Evolutionary conservation across 202 grass and related monocot genomes (phyloP).

Genomic region (Dendrocalamus latiflorus): DNA sequence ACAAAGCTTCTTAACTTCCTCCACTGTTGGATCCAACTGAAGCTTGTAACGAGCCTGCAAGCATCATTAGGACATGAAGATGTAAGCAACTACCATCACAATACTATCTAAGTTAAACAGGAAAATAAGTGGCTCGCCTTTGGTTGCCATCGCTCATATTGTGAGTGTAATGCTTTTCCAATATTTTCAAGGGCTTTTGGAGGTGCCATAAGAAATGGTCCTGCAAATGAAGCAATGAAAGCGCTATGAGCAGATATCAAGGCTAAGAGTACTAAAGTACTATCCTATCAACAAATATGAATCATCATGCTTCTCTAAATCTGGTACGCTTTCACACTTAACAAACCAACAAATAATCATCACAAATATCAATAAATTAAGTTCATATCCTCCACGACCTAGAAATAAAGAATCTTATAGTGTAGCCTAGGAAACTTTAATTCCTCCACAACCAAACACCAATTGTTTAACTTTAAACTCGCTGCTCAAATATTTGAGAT

Average conservation of each 20-base stretch:
- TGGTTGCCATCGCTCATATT: slow-evolving; percentile 95
- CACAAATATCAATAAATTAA: not conserved
- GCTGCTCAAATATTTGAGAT: not conserved
- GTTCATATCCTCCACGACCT: not conserved
- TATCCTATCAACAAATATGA: slow-evolving; percentile 13
- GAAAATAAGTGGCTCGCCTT: slow-evolving; percentile 41
- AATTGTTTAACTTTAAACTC: not conserved
- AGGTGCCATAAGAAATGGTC: slow-evolving; percentile 92
- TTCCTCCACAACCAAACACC: not conserved
- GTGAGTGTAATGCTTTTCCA: slow-evolving; percentile 89
- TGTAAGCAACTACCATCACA: not conserved
- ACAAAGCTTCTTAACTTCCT: slow-evolving; percentile 97
- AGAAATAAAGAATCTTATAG: not conserved
- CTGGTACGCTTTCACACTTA: not conserved
- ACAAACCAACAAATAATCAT: not conserved
- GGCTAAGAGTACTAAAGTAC: not conserved
- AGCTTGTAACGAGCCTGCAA: slow-evolving; percentile 79
- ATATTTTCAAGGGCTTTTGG: slow-evolving; percentile 92
- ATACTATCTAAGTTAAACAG: not conserved
- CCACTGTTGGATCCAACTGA: slow-evolving; percentile 72
- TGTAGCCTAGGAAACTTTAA: not conserved
- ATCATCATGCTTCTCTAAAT: not conserved
- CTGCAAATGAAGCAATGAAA: slow-evolving; percentile 43
- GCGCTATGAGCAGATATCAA: slow-evolving; percentile 12
- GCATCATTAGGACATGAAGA: not conserved